These are phyloP conservation scores for Candida tunisiensis DNA, from an alignment of 1,139 yeast species.

Conservation along the genomic window DNA sequence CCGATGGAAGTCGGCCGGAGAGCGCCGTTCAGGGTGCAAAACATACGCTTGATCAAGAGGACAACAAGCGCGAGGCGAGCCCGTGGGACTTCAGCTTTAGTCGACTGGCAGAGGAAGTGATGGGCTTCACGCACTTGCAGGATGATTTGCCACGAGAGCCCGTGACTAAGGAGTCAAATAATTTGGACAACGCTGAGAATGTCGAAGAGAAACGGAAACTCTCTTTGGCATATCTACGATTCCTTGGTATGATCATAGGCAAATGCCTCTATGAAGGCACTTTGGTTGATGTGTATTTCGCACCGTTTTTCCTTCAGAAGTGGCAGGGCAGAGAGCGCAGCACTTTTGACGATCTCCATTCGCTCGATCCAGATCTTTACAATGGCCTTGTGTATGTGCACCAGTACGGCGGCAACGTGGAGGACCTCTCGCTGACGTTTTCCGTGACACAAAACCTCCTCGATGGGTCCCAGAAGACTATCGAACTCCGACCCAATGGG, in stretches of 20 bases:
- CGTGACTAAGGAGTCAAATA: no score
- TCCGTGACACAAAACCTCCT: slow-evolving; percentile 34
- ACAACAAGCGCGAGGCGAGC: neutral
- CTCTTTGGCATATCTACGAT: slow-evolving; percentile 33
- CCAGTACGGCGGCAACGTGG: slow-evolving; percentile 37
- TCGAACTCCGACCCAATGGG: slow-evolving; percentile 53
- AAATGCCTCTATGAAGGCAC: slow-evolving; percentile 82
- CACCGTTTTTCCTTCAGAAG: slow-evolving; percentile 71
- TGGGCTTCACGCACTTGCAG: no score
- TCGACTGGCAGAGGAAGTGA: neutral
- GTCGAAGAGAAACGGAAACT: slow-evolving; percentile 1
- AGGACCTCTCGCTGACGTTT: slow-evolving; percentile 50
- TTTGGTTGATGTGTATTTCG: slow-evolving; percentile 67
- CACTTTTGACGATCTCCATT: slow-evolving; percentile 64
- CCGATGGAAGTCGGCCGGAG: no score
- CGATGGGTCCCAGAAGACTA: slow-evolving; percentile 20
- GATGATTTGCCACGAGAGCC: no score
- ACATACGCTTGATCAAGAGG: slow-evolving; percentile 3
- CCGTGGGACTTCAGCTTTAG: no score
- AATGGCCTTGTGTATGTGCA: slow-evolving; percentile 45
- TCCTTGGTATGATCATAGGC: slow-evolving; percentile 71
- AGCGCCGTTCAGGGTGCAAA: slow-evolving; percentile 27
- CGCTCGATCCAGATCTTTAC: slow-evolving; percentile 55
- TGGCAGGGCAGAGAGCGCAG: slow-evolving; percentile 34
- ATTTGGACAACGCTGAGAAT: no score